Evolutionary conservation across 2,329 filamentous ascomycete species (phyloP).

Genomic region (Keithomyces neogunnii): DNA sequence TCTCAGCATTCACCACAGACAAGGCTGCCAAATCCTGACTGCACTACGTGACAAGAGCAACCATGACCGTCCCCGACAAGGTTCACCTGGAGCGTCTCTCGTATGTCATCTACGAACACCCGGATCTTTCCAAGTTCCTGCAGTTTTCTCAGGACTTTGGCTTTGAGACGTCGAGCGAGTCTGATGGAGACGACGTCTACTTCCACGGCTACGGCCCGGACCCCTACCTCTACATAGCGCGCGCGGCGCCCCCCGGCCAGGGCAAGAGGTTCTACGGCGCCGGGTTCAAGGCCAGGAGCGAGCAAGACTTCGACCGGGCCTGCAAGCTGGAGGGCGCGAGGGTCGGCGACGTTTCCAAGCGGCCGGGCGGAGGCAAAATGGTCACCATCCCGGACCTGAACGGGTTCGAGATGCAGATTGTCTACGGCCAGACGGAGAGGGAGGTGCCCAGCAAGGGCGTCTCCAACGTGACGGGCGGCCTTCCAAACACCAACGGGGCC

Average conservation of each 20-base stretch:
- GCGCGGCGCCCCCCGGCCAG: neutral
- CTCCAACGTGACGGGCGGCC: too few relatives aligned
- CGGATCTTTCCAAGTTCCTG: too few relatives aligned
- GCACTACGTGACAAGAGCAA: too few relatives aligned
- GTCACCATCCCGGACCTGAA: slow-evolving; percentile 21
- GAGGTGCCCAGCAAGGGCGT: too few relatives aligned
- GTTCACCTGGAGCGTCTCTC: too few relatives aligned
- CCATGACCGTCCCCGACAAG: too few relatives aligned
- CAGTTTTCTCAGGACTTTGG: slow-evolving; percentile 7
- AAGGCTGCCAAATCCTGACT: too few relatives aligned
- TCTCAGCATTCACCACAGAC: too few relatives aligned
- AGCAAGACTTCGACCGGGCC: slow-evolving; percentile 12
- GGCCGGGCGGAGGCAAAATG: slow-evolving; percentile 25
- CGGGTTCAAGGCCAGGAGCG: slow-evolving; percentile 6
- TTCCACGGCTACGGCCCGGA: slow-evolving; percentile 9
- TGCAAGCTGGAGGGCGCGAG: slow-evolving; percentile 4
- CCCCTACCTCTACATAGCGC: slow-evolving; percentile 8
- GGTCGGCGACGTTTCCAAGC: neutral
- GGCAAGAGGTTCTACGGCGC: slow-evolving; percentile 7
- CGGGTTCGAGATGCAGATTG: too few relatives aligned
- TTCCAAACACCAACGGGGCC: too few relatives aligned
- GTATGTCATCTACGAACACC: too few relatives aligned
- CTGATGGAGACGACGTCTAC: slow-evolving; percentile 4
- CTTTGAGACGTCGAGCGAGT: slow-evolving; percentile 4
- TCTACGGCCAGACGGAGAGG: too few relatives aligned